A percentile compares a stretch with the other conserved stretches of the same genome.
phyloP scores from a whole-genome alignment of 1,284 basidiomycete genomes.

The Porodaedalea pini region DNA sequence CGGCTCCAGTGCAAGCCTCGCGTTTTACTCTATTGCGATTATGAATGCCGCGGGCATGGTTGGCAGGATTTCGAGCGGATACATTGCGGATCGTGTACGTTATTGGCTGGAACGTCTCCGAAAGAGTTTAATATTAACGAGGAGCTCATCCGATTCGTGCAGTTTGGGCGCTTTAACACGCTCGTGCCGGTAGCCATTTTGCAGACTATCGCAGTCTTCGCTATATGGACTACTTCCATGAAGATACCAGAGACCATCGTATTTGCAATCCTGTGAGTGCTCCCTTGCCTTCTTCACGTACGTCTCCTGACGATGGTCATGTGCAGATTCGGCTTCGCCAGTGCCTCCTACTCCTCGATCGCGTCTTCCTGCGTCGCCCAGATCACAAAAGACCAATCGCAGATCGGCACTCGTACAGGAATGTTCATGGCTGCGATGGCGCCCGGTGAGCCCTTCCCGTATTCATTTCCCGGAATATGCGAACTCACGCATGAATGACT shows the following conservation, averaged over 20 bases:
- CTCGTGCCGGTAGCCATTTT: conserved; percentile 13
- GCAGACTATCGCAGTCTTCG: conserved; percentile 16
- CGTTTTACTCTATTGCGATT: conserved; percentile 20
- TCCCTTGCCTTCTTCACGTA: not conserved
- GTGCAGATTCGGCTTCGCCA: conserved; percentile 16
- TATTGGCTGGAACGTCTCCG: not conserved
- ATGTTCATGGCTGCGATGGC: conserved; percentile 22
- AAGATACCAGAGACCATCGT: conserved; percentile 15
- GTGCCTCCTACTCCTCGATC: conserved; percentile 20
- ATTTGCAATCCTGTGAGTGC: conserved; percentile 19
- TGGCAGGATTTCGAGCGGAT: conserved; percentile 18
- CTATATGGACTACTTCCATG: conserved; percentile 21
- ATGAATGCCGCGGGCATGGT: conserved; percentile 21
- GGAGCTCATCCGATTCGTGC: not conserved
- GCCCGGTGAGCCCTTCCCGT: conserved; percentile 7
- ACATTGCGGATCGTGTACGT: conserved; percentile 18
- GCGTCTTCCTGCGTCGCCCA: conserved; percentile 21
- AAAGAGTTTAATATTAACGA: not conserved
- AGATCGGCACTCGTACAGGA: conserved; percentile 20
- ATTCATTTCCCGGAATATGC: not conserved
- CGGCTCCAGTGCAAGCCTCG: conserved; percentile 13
- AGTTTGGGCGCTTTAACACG: conserved; percentile 22
- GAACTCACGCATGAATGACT: not conserved
- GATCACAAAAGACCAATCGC: conserved; percentile 18
- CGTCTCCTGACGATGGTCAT: not conserved